Evolutionary conservation across 108 stramenopile species (phyloP).

Genomic region (Fragilariopsis cylindrus): DNA sequence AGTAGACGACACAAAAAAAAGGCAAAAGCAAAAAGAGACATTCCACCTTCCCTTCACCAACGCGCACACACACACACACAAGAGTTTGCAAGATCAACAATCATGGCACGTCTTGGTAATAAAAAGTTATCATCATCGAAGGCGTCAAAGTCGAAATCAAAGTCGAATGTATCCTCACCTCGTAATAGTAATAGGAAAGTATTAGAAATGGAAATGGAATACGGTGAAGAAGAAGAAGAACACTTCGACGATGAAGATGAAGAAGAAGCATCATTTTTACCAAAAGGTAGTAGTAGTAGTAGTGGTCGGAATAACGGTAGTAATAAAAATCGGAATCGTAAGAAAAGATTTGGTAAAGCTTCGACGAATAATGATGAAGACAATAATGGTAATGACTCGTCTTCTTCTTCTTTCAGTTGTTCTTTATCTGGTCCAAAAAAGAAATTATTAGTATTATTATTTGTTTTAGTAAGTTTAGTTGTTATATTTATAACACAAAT

Average conservation of each 20-base stretch:
- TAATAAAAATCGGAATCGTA: neutral
- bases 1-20: no score
- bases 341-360: neutral
- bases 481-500: neutral
- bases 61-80: no score
- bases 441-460: neutral
- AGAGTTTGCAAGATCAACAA: no score
- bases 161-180: no score
- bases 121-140: no score
- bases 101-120: no score
- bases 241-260: neutral
- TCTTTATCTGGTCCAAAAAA: neutral
- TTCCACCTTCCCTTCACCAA: no score
- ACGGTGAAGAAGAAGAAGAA: neutral
- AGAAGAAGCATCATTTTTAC: neutral
- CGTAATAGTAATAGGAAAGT: neutral
- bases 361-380: neutral
- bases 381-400: neutral
- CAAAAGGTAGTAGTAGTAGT: neutral
- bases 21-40: no score
- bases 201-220: slow-evolving; percentile 2
- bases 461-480: neutral
- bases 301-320: no score
- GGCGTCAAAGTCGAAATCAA: no score
- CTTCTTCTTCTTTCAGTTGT: no score